Base-by-base conservation (phyloP, 768 basidiomycete genomes). In the Amanita brunnescens region DNA sequence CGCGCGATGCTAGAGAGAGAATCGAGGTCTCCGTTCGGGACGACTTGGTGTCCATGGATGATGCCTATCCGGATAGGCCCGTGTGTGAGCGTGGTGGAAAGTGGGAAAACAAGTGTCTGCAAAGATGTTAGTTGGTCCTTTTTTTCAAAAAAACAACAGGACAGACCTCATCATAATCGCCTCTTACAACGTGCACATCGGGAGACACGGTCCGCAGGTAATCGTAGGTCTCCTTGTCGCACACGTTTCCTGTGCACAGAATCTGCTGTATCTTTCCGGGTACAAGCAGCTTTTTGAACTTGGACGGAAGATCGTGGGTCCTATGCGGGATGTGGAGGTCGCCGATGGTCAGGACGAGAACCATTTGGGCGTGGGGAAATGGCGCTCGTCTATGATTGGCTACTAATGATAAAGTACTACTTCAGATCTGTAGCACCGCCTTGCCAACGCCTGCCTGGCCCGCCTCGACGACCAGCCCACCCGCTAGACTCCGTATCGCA, bases 221-320 rank as follows among this genome's bases (percentile, higher is more conserved):
- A 59, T 97, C 96, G 67, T 88, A 93, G 6, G 96, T 98, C 68
- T 98, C 95, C 61, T 86, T 85, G 71, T 99, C 96, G 66, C 91
- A 94, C 20, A 97, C 86, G 64, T 98, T 98, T 42, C 96, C 96
- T 0, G 95, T 98, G 65, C 92, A 34, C 34, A 34, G 12, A 10
- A 34, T 12, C 14, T 10, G 34, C 34, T 34, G 12, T 5, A n/a
- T n/a, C 68, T 99, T 12, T 34, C 34, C 34, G 14, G 34, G 34
- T 12, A n/a, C 2, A n/a, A 34, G 14, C 4, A 34, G 34, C 10
- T 34, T 10, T 34, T 34, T 34, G 3, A 34, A 34, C 14, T 34
- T 34, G 34, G 34, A 34, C 3, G 96, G 94, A 7, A 99, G 79
- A 62, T 96, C 96, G 64, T 96, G 91, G 7, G 72, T 74, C 39